These are phyloP conservation scores for Neofusicoccum parvum DNA, from an alignment of 2,329 filamentous ascomycete genomes.

Conservation along the genomic window DNA sequence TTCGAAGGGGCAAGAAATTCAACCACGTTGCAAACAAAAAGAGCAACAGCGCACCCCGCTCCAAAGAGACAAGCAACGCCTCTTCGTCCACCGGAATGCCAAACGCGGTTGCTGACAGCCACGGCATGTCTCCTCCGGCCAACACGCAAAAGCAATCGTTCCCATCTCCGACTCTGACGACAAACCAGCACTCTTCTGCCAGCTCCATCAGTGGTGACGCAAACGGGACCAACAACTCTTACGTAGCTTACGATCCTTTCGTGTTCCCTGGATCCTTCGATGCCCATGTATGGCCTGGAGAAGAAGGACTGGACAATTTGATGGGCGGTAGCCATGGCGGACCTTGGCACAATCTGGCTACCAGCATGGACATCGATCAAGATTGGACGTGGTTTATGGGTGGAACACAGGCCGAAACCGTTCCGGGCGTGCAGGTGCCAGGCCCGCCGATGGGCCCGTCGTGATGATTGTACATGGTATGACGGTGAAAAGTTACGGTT, in stretches of 20 bases:
- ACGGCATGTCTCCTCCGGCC: conserved; percentile 26
- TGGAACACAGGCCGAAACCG: conserved; percentile 24
- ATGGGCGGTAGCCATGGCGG: conserved; percentile 32
- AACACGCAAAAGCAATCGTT: conserved; percentile 22
- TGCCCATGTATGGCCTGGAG: not conserved
- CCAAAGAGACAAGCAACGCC: not conserved
- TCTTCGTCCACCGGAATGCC: not conserved
- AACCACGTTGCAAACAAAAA: conserved; percentile 4
- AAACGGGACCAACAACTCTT: not conserved
- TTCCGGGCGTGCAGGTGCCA: not conserved
- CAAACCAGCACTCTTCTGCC: not conserved
- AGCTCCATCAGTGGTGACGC: conserved; percentile 5
- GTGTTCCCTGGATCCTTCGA: conserved; percentile 1
- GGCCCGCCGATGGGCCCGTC: not conserved
- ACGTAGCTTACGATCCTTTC: conserved; percentile 15
- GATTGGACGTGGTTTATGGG: conserved; percentile 46
- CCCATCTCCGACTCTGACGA: not conserved
- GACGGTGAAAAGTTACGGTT: not conserved
- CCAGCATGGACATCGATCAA: conserved; percentile 37
- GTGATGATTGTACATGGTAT: not conserved
- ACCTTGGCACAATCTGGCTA: conserved; percentile 41
- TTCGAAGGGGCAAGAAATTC: conserved; percentile 33
- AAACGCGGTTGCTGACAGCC: conserved; percentile 1
- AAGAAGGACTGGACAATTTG: conserved; percentile 24
- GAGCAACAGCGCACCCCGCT: not conserved